Percentiles rank a stretch among this genome's conserved stretches.
These are phyloP conservation scores for Leucocoprinus leucothites DNA, from an alignment of 768 basidiomycete genomes.

Conservation along the genomic window DNA sequence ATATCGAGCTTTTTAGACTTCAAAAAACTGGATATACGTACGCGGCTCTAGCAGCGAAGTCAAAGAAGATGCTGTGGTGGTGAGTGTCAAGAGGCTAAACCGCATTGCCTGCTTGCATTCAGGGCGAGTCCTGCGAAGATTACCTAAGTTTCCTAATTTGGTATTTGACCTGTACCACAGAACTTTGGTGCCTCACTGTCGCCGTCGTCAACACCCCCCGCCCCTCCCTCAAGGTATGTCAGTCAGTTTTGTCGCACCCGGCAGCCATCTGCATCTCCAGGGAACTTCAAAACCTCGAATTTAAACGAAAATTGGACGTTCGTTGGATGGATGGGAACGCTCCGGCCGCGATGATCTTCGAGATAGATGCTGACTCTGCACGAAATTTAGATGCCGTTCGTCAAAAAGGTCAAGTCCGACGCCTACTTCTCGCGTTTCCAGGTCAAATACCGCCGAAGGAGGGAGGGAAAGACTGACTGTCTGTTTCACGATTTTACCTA, in stretches of 20 bases:
- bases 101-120: no score
- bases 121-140: conserved; percentile 6
- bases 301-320: background rate
- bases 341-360: conserved; percentile 29
- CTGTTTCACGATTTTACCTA: conserved; percentile 23
- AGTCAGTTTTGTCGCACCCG: background rate
- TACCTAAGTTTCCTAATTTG: conserved; percentile 24
- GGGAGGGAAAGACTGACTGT: conserved; percentile 99
- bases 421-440: conserved; percentile 99
- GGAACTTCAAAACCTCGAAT: background rate
- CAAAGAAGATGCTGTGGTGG: background rate
- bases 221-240: conserved; percentile 40
- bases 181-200: conserved; percentile 19
- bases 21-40: conserved; percentile 14
- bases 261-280: background rate
- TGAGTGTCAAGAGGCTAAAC: background rate
- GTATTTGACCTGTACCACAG: conserved; percentile 10
- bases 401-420: conserved; percentile 94
- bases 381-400: conserved; percentile 78
- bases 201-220: conserved; percentile 26
- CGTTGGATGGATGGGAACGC: conserved; percentile 32
- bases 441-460: conserved; percentile 96
- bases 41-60: background rate
- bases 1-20: conserved; percentile 16
- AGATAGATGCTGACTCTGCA: conserved; percentile 8